Evolutionary conservation across 2,329 filamentous ascomycete species (phyloP).

Genomic region (Aspergillus fructus): DNA sequence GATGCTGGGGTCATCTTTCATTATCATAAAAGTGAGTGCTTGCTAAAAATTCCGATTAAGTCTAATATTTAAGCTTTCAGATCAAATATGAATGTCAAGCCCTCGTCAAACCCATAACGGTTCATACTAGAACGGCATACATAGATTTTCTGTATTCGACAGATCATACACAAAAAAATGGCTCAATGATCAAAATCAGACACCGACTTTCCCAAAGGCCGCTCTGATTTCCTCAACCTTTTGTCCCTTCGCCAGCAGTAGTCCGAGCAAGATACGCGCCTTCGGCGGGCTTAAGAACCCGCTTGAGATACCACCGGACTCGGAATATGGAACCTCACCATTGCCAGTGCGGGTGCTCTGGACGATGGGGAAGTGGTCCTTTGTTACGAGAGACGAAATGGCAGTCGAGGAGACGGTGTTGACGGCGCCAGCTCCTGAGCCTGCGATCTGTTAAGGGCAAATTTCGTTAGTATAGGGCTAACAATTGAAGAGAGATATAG

Average conservation of each 20-base stretch:
- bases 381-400: conserved; percentile 19
- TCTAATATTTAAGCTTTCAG: no score
- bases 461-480: neutral
- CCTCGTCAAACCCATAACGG: no score
- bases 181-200: neutral
- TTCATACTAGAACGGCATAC: no score
- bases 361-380: conserved; percentile 20
- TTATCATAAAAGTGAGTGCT: neutral
- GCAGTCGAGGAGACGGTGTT: conserved; percentile 14
- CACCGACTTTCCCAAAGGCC: conserved; percentile 12
- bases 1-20: neutral
- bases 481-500: neutral
- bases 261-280: conserved; percentile 18
- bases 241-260: conserved; percentile 17
- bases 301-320: conserved; percentile 21
- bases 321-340: conserved; percentile 24
- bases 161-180: no score
- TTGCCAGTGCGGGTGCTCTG: conserved; percentile 25
- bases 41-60: no score
- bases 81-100: neutral
- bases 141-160: no score
- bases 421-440: conserved; percentile 25
- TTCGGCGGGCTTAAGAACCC: conserved; percentile 22
- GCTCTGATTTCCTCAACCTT: conserved; percentile 11
- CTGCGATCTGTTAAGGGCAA: conserved; percentile 18